Percentiles rank a stretch among this genome's conserved stretches.
Evolutionary conservation across 228 moss, liverwort and hornwort species (phyloP).

Genomic region (Sphagnum fallax): DNA sequence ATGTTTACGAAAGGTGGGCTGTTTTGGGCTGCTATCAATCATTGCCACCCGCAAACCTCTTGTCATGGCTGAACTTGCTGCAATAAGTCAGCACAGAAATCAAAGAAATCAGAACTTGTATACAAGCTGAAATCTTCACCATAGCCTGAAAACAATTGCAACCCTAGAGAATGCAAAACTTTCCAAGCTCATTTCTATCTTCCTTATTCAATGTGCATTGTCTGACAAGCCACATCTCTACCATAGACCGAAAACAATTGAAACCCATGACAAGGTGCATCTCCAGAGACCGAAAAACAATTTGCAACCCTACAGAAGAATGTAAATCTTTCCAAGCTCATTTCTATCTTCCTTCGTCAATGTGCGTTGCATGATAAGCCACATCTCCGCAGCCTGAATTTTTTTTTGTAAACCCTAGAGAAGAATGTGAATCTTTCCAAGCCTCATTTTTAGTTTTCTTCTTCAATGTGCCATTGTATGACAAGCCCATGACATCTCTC

Average conservation of each 20-base stretch:
- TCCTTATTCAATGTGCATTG: not conserved
- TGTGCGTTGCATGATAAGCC: not conserved
- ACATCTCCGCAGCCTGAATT: not conserved
- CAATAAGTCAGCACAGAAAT: not conserved
- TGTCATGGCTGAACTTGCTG: conserved; percentile 65
- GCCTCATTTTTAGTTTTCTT: not conserved
- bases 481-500: too few species aligned
- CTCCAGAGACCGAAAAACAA: not conserved
- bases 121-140: conserved; percentile 1
- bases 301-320: too few species aligned
- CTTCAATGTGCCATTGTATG: not conserved
- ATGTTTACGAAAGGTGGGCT: conserved; percentile 20
- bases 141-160: not conserved
- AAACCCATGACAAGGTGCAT: too few species aligned
- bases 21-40: conserved; percentile 54
- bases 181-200: not conserved
- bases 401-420: too few species aligned
- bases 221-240: not conserved
- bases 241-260: not conserved
- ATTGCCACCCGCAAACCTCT: conserved; percentile 72
- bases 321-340: not conserved
- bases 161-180: too few species aligned
- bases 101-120: not conserved
- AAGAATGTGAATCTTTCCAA: too few species aligned
- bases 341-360: not conserved